These are phyloP conservation scores for Fraxinus nigra DNA, from an alignment of 305 asterid genomes.

Conservation along the genomic window DNA sequence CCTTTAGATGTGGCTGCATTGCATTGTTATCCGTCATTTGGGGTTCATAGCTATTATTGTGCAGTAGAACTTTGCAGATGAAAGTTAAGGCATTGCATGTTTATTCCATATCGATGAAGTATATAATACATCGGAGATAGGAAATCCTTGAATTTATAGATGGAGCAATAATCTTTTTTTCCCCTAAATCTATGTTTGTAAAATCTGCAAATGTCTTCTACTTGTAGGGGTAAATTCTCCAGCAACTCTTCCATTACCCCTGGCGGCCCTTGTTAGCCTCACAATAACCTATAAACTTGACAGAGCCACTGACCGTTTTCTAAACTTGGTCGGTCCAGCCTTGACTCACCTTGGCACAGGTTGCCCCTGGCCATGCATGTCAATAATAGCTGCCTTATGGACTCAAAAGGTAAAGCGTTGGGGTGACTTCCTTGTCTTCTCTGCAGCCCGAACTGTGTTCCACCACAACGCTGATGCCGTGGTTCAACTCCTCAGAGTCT, in stretches of 20 bases:
- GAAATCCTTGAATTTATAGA: background rate
- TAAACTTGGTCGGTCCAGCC: conserved; percentile 71
- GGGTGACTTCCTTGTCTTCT: conserved; percentile 83
- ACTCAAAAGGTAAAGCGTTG: conserved; percentile 91
- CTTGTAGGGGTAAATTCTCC: conserved; percentile 66
- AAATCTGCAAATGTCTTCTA: conserved; percentile 25
- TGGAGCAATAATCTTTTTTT: background rate
- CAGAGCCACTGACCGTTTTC: conserved; percentile 55
- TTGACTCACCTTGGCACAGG: conserved; percentile 67
- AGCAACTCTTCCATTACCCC: conserved; percentile 82
- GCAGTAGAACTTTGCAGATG: background rate
- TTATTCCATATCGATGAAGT: background rate
- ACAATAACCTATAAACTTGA: conserved; percentile 91
- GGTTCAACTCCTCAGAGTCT: conserved; percentile 84
- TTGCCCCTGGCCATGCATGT: conserved; percentile 99
- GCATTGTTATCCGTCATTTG: conserved; percentile 13
- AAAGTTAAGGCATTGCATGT: conserved; percentile 2
- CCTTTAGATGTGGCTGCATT: conserved; percentile 8
- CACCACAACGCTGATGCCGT: conserved; percentile 82
- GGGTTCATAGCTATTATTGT: conserved; percentile 10
- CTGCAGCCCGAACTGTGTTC: conserved; percentile 85
- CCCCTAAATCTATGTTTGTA: background rate
- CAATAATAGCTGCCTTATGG: conserved; percentile 81
- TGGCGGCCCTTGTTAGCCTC: conserved; percentile 91
- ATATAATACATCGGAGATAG: conserved; percentile 3